Percentiles rank a stretch among this genome's conserved stretches.
Evolutionary conservation across 495 filamentous ascomycete species (phyloP).

Genomic region (Neurospora sp.): DNA sequence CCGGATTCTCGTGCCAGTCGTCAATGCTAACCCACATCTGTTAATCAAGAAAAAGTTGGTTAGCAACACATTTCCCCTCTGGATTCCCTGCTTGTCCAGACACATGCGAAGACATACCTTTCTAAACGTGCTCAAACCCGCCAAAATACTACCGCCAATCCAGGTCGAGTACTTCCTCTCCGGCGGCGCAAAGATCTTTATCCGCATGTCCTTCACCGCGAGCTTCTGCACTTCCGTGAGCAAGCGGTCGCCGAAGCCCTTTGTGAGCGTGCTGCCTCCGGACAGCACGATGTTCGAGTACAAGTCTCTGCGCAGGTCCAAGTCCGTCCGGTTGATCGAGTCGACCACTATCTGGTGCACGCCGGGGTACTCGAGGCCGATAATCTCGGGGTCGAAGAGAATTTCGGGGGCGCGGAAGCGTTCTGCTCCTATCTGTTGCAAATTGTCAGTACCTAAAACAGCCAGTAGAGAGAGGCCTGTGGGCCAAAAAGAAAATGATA

Average conservation of each 20-base stretch:
- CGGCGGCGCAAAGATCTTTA: constrained; percentile 95
- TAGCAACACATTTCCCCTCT: constrained; percentile 2
- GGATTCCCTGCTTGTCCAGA: not conserved
- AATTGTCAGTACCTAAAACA: constrained; percentile 5
- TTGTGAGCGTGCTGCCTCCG: constrained; percentile 78
- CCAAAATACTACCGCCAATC: constrained; percentile 97
- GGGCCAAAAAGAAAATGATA: not conserved
- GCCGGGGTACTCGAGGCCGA: constrained; percentile 93
- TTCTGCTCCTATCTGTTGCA: constrained; percentile 66
- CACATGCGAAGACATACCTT: constrained; percentile 52
- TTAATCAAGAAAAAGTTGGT: not conserved
- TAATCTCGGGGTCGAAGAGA: constrained; percentile 93
- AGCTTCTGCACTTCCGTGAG: constrained; percentile 85
- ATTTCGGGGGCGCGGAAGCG: constrained; percentile 95
- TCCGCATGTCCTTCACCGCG: constrained; percentile 96
- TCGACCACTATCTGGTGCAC: constrained; percentile 97
- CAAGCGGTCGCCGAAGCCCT: constrained; percentile 89
- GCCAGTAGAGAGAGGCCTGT: constrained; percentile 3
- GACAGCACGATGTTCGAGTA: constrained; percentile 97
- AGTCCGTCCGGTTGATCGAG: constrained; percentile 90
- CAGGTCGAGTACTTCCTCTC: constrained; percentile 97
- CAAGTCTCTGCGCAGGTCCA: constrained; percentile 87
- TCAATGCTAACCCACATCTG: constrained; percentile 99
- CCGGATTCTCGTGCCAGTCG: constrained; percentile 98
- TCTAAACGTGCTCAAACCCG: constrained; percentile 93